Base-by-base conservation (phyloP, 345 rosid genomes). In the Salix dunnii region DNA sequence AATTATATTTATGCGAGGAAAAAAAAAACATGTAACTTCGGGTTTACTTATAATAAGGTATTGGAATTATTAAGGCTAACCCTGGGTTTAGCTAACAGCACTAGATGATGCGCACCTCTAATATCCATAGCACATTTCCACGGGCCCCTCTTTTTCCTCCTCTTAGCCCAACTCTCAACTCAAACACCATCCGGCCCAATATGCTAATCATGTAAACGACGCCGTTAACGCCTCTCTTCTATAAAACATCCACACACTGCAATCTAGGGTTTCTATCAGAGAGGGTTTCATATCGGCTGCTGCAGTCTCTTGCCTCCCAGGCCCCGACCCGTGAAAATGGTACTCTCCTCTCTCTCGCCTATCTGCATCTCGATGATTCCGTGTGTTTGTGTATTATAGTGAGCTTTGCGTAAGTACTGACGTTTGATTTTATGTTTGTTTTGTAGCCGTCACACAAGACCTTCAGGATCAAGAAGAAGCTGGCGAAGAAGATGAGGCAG, bases 401-500 rank as follows among this genome's bases (percentile, higher is more conserved):
- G n/a, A 3, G 36, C 17, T n/a, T 16, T 31, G 31, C n/a, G 20
- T 7, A 31, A 18, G 17, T 67, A 33, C 6, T 36, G 6, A 21
- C 7, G 12, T 73, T 6, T 73, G 17, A 16, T 51, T 55, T 13
- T n/a, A 55, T 17, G 13, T 10, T 6, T 68, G 18, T 42, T 46
- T 3, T 48, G 49, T 61, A 78, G 82, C 82, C 78, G 31, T 79
- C 75, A 35, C 82, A 79, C 67, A 79, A 79, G 82, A 68, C 75
- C 2, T 79, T 79, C 55, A 49, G 36, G 53, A 79, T 79, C 46
- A 79, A 79, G 78, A 79, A 79, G 75, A 79, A 79, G 55, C 71
- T 79, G 78, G 82, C 78, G 66, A 79, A 79, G 75, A 79, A 79
- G 78, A 74, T 79, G 82, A 74, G 82, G 75, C 78, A 79, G 82